Evolutionary conservation across 768 basidiomycete genomes (phyloP).

Genomic region (Leucosporidium creatinivorum): DNA sequence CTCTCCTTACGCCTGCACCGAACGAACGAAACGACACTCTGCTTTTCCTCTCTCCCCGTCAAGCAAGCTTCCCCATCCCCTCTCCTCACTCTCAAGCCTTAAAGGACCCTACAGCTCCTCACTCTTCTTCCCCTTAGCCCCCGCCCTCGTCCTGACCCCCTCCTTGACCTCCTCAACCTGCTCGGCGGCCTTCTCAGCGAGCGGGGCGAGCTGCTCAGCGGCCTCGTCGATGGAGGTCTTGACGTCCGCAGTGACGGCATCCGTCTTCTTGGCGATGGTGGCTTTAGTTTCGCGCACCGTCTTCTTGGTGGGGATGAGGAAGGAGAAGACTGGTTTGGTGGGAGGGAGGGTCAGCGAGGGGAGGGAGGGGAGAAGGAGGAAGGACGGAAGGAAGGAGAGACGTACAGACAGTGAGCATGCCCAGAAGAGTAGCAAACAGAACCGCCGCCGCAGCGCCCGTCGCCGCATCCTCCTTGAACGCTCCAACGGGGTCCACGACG

Average conservation of each 20-base stretch:
- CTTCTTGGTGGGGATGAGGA: slow-evolving; percentile 27
- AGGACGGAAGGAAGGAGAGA: neutral
- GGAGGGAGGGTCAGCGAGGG: slow-evolving; percentile 63
- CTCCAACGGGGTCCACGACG: slow-evolving; percentile 64
- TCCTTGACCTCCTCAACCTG: slow-evolving; percentile 4
- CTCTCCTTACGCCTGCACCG: no score
- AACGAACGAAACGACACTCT: neutral
- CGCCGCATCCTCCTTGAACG: slow-evolving; percentile 83
- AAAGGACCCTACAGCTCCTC: neutral
- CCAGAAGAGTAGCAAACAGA: slow-evolving; percentile 70
- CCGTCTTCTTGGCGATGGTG: slow-evolving; percentile 34
- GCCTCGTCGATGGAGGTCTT: neutral
- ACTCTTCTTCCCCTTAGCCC: neutral
- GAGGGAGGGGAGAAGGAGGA: slow-evolving; percentile 48
- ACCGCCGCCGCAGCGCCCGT: slow-evolving; percentile 65
- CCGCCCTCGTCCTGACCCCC: slow-evolving; percentile 2
- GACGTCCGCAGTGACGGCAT: slow-evolving; percentile 13
- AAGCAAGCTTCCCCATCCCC: no score
- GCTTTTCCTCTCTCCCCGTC: no score
- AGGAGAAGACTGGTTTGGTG: slow-evolving; percentile 40
- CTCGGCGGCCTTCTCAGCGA: slow-evolving; percentile 6
- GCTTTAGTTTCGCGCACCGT: slow-evolving; percentile 31
- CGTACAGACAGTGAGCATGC: slow-evolving; percentile 57
- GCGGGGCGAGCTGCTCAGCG: neutral
- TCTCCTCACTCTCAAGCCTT: neutral